Evolutionary conservation across 2,329 filamentous ascomycete genomes (phyloP), one percentile per base, ranked within the genome.

Genomic region (Penicillium occitanis): DNA sequence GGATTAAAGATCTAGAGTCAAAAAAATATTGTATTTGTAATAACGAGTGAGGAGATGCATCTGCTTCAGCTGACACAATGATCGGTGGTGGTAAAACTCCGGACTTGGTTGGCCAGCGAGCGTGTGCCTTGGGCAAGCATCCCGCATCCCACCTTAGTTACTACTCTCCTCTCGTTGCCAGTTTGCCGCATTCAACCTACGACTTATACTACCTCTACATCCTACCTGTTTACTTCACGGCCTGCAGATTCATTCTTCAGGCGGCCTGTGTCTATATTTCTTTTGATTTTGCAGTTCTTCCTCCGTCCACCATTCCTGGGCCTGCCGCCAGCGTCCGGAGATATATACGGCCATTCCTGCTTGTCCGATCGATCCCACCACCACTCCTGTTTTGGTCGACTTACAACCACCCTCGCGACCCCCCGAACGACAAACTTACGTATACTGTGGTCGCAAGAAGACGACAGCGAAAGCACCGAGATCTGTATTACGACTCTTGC

Each of bases 121-220:
- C 17, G 44, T 57, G 58, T 58, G 64, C 64, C 50, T 66, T 66
- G 60, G 60, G 64, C 60, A 62, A 66, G 42, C 53, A 63, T 66
- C 65, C 64, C 64, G 62, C 65, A 66, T 66, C 65, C 65, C 65
- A 66, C 65, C 60, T 66, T 66, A 59, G 3, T 5, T n/a, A 35
- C 33, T 3, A 35, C 33, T 46, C 58, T 37, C 53, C 48, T 58
- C 33, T 35, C 28, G 3, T 33, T 40, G 48, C n/a, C 48, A 55
- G 17, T 17, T 19, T 44, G 22, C 25, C 48, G 44, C 17, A 46
- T 51, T 22, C 51, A 57, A 57, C 51, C 33, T 57, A 40, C 30
- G 5, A 57, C 25, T 22, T 55, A 57, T 57, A 22, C 10, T 22
- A 22, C 5, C 51, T 5, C 17, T 35, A 55, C 30, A 22, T 55